Evolutionary conservation across 177 flowering plant species (phyloP).

Genomic region (Vitis hybrid): DNA sequence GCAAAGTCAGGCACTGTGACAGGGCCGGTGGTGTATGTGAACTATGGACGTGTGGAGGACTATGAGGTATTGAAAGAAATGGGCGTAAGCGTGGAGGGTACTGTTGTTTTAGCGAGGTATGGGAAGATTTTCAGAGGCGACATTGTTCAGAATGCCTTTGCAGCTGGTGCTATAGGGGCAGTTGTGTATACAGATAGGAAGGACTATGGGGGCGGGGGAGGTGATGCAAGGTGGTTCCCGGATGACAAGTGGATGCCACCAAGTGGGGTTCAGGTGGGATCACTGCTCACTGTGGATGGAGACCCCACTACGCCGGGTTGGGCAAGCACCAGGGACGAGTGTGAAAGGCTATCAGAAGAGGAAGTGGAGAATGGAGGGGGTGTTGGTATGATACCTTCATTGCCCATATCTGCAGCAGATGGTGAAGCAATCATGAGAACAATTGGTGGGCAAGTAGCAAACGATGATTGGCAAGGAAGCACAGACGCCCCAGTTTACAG

Average conservation of each 20-base stretch:
- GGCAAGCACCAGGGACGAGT: conserved; percentile 45
- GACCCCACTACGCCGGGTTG: conserved; percentile 86
- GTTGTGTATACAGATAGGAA: conserved; percentile 58
- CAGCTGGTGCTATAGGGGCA: conserved; percentile 60
- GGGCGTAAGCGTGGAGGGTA: conserved; percentile 57
- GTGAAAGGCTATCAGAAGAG: conserved; percentile 57
- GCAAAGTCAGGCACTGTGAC: conserved; percentile 55
- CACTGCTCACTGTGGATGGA: conserved; percentile 54
- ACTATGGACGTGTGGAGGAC: conserved; percentile 72
- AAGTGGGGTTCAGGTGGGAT: conserved; percentile 76
- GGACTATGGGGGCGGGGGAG: conserved; percentile 60
- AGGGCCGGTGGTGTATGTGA: conserved; percentile 61
- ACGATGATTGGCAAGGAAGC: conserved; percentile 72
- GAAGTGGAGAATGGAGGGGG: conserved; percentile 50
- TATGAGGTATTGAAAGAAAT: conserved; percentile 32
- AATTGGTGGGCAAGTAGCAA: conserved; percentile 57
- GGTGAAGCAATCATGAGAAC: conserved; percentile 56
- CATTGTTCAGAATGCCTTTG: conserved; percentile 55
- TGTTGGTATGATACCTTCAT: conserved; percentile 60
- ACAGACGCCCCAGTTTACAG: conserved; percentile 41
- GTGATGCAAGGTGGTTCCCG: conserved; percentile 46
- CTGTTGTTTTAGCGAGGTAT: conserved; percentile 57
- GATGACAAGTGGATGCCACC: conserved; percentile 77
- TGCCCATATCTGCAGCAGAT: conserved; percentile 64
- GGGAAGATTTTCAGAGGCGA: conserved; percentile 72